A percentile compares a stretch with the other conserved stretches of the same genome.
Conservation (phyloP, 495 filamentous ascomycete genomes). For the Massariosphaeria phaeospora region DNA sequence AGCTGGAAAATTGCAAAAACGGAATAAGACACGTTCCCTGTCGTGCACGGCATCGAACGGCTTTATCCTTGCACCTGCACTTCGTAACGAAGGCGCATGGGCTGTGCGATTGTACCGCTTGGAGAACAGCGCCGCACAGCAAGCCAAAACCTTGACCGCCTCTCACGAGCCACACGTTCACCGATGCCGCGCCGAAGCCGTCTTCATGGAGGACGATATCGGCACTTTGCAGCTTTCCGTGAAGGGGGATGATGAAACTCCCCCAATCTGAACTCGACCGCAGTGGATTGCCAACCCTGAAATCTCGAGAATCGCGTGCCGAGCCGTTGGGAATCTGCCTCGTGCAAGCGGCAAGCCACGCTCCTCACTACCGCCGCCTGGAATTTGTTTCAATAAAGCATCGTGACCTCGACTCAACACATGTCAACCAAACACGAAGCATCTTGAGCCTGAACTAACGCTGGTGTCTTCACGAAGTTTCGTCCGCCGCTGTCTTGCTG, state of each 20-base stretch:
- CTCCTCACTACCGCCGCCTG: no score
- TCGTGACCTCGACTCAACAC: background rate
- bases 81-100: no score
- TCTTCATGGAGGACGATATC: no score
- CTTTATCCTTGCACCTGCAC: no score
- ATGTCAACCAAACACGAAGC: background rate
- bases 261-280: background rate
- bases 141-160: no score
- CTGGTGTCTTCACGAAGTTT: no score
- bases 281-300: background rate
- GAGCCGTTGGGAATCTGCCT: conserved; percentile 9
- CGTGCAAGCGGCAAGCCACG: conserved; percentile 13
- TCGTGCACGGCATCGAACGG: background rate
- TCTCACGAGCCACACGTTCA: background rate
- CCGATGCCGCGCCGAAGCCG: background rate
- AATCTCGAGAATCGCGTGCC: conserved; percentile 7
- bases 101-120: background rate
- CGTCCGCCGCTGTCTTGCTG: no score
- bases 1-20: background rate
- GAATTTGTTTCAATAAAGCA: no score
- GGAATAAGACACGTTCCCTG: no score
- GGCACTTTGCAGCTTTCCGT: no score
- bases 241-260: no score
- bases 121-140: background rate
- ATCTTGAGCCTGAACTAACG: no score